Base-by-base conservation (phyloP, 768 basidiomycete species). In the Suillus sp. region DNA sequence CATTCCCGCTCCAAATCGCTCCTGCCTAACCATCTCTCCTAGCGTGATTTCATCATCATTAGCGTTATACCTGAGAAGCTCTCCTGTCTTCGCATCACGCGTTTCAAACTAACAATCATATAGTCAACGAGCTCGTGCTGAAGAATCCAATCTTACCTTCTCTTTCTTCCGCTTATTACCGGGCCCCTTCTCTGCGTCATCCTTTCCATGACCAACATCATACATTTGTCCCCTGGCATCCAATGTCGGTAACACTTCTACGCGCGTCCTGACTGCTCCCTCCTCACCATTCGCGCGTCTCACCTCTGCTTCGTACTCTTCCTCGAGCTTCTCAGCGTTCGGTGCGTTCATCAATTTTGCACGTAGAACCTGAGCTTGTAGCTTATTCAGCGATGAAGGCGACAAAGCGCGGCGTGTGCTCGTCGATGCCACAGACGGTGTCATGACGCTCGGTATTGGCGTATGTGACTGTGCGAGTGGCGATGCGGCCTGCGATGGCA, bases 11-110 rank as follows among this genome's bases (percentile, higher is more conserved):
- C 89, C 86, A 72, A 98, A 95, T 34, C 86, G 84, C 73, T 99
- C 97, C 72, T 97, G 95, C 37, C 97, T 84, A 51, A 99, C 81
- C 83, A 99, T 87, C 69, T 99, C 96, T 1, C 92, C 92, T 4
- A 99, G 81, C 0, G 94, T 92, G 25, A 86, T 83, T 0, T 82
- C 82, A 72, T 98, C 95, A 70, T 98, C 96, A 69, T 98, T 95
- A 2, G 91, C 88, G 75, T 96, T 95, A 74, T 89, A 89, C 25
- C 96, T 86, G 58, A 98, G 76, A 35, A 97, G 79, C 59, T 98
- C 92, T 6, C 96, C 96, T 0, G 95, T 95, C 75, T 92, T 93
- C 20, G 84, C 83, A 71, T 99, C 95, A 61, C 91, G 91, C 1
- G 93, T 95, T 74, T 96, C 94, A 65, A 95, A 89, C 87, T 92